phyloP scores from a whole-genome alignment of 345 rosid genomes.

The Euphorbia lathyris region DNA sequence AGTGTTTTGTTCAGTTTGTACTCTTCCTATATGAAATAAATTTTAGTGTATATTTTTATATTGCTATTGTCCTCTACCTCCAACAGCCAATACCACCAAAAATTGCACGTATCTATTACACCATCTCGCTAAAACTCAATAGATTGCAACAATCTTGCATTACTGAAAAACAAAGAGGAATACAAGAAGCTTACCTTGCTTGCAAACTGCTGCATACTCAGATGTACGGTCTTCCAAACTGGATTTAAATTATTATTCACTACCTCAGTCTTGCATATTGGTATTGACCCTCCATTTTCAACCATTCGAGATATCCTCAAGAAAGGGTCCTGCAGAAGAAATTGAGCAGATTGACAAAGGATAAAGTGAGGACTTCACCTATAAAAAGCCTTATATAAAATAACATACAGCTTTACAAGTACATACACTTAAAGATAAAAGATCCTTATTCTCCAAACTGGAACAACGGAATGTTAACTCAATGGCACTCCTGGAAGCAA shows the following conservation, averaged over 20 bases:
- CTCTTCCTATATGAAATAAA: too few relatives aligned
- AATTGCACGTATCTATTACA: neutral
- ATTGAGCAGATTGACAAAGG: conserved; percentile 4
- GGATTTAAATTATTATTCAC: conserved; percentile 73
- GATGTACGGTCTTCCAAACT: conserved; percentile 54
- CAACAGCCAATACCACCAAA: neutral
- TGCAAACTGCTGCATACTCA: conserved; percentile 78
- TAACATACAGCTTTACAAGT: neutral
- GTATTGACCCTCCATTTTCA: conserved; percentile 50
- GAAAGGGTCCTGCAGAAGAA: conserved; percentile 64
- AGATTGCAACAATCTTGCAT: neutral
- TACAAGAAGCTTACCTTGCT: conserved; percentile 57
- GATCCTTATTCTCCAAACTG: conserved; percentile 63
- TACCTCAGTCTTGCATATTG: conserved; percentile 80
- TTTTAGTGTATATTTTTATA: too few relatives aligned
- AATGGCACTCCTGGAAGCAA: conserved; percentile 52
- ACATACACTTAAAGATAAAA: conserved; percentile 79
- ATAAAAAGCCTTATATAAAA: neutral
- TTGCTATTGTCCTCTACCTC: too few relatives aligned
- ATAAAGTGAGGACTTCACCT: conserved; percentile 3
- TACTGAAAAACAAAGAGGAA: neutral
- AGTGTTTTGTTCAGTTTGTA: too few relatives aligned
- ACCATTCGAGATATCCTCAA: conserved; percentile 68
- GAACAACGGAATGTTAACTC: conserved; percentile 53
- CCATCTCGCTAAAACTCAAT: neutral